Base-by-base conservation (phyloP, 2,329 filamentous ascomycete genomes). In the Claviceps digitariae region DNA sequence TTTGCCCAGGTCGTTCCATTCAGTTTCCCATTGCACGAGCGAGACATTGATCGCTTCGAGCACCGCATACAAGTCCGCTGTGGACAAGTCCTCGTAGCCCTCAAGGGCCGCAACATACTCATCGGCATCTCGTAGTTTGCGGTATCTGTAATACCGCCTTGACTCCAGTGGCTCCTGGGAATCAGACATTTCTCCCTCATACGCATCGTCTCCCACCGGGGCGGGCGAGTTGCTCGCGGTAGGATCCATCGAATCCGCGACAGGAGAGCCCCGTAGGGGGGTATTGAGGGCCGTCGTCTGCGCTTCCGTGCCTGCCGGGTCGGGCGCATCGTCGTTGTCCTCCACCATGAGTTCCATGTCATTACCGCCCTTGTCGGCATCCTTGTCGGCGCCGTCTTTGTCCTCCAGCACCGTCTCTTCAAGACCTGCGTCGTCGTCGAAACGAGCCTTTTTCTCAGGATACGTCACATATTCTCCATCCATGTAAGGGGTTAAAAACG, bases 11-110 rank as follows among this genome's bases (percentile, higher is more conserved):
- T 70, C 66, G n/a, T 68, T 69, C 66, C 72, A 82, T 59, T 83
- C 79, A 1, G 70, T 62, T 58, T 82, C 75, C 70, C 75, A 81
- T 21, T 73, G 66, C n/a, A 68, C 63, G 50, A 82, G 60, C 3
- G 71, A 69, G 25, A 71, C 58, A 54, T 74, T 75, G 51, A 73
- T 66, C 29, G 72, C 69, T 10, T 73, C 69, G 4, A 78, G 59
- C 8, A 70, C 63, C 31, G 68, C 64, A 40, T 70, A 74, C 8
- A 81, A 63, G 17, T 78, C 73, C 4, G 66, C 66, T 1, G 68
- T 70, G 2, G 70, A 62, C 64, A 81, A 71, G 10, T 74, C 67
- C 56, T 79, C 74, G 58, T 69, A 68, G 54, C 78, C 70, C 52
- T 78, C 70, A 29, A 82, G 64, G 1, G 72, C 67, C 2, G 72